Evolutionary conservation across 345 rosid species (phyloP).

Genomic region (Camelina hispida): DNA sequence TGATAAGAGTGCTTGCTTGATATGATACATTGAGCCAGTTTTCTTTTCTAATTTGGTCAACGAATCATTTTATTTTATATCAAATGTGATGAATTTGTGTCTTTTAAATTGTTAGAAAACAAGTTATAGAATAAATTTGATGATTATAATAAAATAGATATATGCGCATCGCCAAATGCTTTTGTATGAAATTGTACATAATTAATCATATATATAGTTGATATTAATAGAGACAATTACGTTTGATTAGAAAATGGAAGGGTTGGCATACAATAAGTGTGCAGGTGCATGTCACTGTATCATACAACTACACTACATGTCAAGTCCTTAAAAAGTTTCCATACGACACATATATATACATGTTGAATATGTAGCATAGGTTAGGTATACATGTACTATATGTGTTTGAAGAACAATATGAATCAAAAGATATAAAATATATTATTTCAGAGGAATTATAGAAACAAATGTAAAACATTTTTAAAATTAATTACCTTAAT

Average conservation of each 20-base stretch:
- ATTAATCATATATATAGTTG: neutral
- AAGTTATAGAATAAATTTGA: neutral
- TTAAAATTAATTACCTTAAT: conserved; percentile 63
- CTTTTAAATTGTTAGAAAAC: neutral
- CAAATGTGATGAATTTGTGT: neutral
- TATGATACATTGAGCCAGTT: conserved; percentile 21
- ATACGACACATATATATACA: conserved; percentile 7
- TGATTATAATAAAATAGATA: neutral
- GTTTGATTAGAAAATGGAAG: conserved; percentile 31
- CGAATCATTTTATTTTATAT: conserved; percentile 20
- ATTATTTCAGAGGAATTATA: neutral
- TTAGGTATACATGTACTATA: conserved; percentile 1
- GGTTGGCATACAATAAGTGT: conserved; percentile 27
- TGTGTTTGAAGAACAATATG: neutral
- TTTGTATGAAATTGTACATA: neutral
- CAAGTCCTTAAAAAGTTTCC: conserved; percentile 34
- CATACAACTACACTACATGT: conserved; percentile 29
- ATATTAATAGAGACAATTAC: neutral
- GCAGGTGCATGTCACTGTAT: conserved; percentile 43
- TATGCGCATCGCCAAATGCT: neutral
- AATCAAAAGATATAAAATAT: neutral
- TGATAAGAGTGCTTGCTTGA: conserved; percentile 32
- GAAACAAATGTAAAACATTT: neutral
- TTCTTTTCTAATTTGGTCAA: conserved; percentile 12
- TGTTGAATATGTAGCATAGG: conserved; percentile 1